phyloP scores from a whole-genome alignment of 352 stramenopile genomes.

The Phytophthora lateralis region DNA sequence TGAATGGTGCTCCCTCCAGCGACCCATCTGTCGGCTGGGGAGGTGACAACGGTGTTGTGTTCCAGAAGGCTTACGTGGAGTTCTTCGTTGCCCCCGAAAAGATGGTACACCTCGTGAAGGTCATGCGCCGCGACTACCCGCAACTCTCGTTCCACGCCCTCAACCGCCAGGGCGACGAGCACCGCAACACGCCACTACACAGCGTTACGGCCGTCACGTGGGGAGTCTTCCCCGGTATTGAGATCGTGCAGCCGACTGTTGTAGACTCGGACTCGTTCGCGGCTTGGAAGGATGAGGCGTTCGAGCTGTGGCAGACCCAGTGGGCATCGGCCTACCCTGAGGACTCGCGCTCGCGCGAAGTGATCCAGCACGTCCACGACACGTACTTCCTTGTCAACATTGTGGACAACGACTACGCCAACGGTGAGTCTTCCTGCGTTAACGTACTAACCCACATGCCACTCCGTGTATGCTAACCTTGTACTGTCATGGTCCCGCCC shows the following conservation, averaged over 20 bases:
- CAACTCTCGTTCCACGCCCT: slow-evolving; percentile 83
- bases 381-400: slow-evolving; percentile 98
- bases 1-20: slow-evolving; percentile 91
- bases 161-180: slow-evolving; percentile 68
- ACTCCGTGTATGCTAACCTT: slow-evolving; percentile 14
- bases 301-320: slow-evolving; percentile 96
- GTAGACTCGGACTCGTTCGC: slow-evolving; percentile 97
- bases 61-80: slow-evolving; percentile 99
- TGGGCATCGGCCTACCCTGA: slow-evolving; percentile 97
- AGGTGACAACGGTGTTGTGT: slow-evolving; percentile 94
- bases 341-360: slow-evolving; percentile 59
- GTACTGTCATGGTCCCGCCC: background rate
- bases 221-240: slow-evolving; percentile 95
- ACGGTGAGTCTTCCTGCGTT: slow-evolving; percentile 39
- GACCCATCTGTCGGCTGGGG: slow-evolving; percentile 96
- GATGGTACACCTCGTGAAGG: slow-evolving; percentile 64
- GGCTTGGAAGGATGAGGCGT: slow-evolving; percentile 96
- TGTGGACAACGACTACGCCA: slow-evolving; percentile 98
- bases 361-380: slow-evolving; percentile 92
- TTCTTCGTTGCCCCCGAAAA: slow-evolving; percentile 94
- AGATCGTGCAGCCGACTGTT: slow-evolving; percentile 96
- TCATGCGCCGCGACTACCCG: slow-evolving; percentile 67
- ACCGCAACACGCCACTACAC: slow-evolving; percentile 74
- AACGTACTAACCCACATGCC: background rate
- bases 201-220: slow-evolving; percentile 97